Conservation (phyloP, 257 asterid genomes). For the Thymus quinquecostatus region DNA sequence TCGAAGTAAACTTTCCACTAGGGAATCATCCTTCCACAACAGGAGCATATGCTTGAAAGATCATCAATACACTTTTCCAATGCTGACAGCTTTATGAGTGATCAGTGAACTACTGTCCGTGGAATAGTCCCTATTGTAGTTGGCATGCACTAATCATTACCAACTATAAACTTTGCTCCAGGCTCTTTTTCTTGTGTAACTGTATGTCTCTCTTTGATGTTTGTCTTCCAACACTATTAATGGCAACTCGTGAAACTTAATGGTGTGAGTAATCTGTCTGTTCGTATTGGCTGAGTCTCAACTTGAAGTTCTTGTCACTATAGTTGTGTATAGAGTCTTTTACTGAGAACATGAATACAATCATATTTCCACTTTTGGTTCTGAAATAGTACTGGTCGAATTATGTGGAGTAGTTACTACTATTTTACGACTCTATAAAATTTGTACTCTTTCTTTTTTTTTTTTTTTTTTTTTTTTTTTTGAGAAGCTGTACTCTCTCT, state of each 20-base stretch:
- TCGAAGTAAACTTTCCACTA: too few species aligned
- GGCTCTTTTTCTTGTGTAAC: too few species aligned
- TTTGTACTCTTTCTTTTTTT: not conserved
- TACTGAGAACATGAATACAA: too few species aligned
- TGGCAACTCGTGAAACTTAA: not conserved
- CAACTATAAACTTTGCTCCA: too few species aligned
- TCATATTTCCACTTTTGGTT: not conserved
- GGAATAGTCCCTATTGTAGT: too few species aligned
- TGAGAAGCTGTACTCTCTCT: not conserved
- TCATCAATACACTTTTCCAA: not conserved
- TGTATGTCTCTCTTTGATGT: not conserved
- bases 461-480: too few species aligned
- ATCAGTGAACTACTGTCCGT: not conserved
- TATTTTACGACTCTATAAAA: too few species aligned
- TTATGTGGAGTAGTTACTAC: not conserved
- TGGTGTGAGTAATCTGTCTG: not conserved
- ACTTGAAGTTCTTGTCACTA: not conserved
- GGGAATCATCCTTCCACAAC: not conserved
- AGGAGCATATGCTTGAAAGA: constrained; percentile 2
- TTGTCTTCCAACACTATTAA: not conserved
- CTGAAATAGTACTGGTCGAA: not conserved
- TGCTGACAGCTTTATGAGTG: not conserved
- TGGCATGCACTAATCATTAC: too few species aligned
- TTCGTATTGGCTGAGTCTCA: not conserved
- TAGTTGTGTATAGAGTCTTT: not conserved